Evolutionary conservation across 768 basidiomycete species (phyloP), one percentile per base, ranked within the genome.

Genomic region (Termitomyces titanicus): DNA sequence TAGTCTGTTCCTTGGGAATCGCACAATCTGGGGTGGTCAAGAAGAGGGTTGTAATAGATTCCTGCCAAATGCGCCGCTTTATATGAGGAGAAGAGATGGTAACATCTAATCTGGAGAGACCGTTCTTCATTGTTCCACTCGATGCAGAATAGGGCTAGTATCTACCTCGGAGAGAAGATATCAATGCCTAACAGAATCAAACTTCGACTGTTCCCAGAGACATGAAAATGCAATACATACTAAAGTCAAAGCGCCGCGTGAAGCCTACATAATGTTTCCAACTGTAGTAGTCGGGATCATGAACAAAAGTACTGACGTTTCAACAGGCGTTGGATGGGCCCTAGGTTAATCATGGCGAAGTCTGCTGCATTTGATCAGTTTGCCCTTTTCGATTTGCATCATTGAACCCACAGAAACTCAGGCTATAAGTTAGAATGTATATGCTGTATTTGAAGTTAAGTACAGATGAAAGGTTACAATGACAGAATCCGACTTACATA

Each of bases 51-150:
- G 85, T 79, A 22, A 91, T 75, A 3, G 86, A 77, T 68, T 92
- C 90, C 65, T 92, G 89, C 87, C 88, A 89, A 13, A 92, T 86
- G 5, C 90, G 79, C 15, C 88, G 79, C 55, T 75, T 82, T 15
- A 80, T 74, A 65, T 92, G 90, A 6, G 77, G 68, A 0, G 84
- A 88, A 0, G 74, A 68, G 3, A 75, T 58, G 0, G 84, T 81
- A 37, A 82, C 68, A 64, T 87, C 83, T 56, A 89, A 62, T 9
- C 87, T 89, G 51, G 4, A 55, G 9, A 43, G 37, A 15, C 3
- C 25, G 37, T 40, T 25, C 10, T 25, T 46, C 27, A 29, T 7
- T 17, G 5, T 2, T 6, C 15, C 27, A n/a, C 17, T 31, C 29
- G 27, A 35, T 24, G n/a, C 11, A 27, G 8, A 12, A 31, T 11